Evolutionary conservation across 495 filamentous ascomycete genomes (phyloP).

Genomic region (Aspergillus kassunensis): DNA sequence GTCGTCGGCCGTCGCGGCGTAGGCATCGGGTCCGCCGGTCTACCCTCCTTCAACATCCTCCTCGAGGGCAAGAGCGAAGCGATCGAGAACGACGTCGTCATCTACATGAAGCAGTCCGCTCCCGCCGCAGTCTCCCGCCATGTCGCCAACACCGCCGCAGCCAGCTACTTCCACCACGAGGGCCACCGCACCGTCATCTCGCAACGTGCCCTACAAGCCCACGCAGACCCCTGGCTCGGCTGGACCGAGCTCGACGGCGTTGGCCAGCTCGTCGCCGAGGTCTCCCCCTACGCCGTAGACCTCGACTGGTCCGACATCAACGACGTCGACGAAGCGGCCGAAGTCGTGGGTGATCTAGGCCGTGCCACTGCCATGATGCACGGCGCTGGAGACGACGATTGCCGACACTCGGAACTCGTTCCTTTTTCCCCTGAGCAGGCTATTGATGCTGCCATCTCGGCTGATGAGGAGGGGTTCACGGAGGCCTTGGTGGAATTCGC

Average conservation of each 20-base stretch:
- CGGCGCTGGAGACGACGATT: slow-evolving; percentile 12
- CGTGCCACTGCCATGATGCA: slow-evolving; percentile 19
- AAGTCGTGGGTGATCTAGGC: slow-evolving; percentile 13
- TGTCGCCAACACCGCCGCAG: slow-evolving; percentile 8
- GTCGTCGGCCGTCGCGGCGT: slow-evolving; percentile 18
- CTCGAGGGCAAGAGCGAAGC: slow-evolving; percentile 17
- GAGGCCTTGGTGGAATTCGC: slow-evolving; percentile 10
- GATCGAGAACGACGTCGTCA: slow-evolving; percentile 19
- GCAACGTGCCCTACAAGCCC: slow-evolving; percentile 16
- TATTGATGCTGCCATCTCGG: slow-evolving; percentile 5
- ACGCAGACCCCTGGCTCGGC: slow-evolving; percentile 15
- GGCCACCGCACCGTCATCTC: slow-evolving; percentile 19
- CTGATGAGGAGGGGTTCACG: slow-evolving; percentile 6
- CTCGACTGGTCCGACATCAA: slow-evolving; percentile 19
- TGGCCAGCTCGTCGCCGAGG: slow-evolving; percentile 17
- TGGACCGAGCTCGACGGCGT: slow-evolving; percentile 20
- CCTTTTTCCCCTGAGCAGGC: slow-evolving; percentile 12
- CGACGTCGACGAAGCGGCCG: slow-evolving; percentile 7
- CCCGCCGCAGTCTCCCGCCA: slow-evolving; percentile 13
- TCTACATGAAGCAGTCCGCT: slow-evolving; percentile 18
- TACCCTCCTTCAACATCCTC: slow-evolving; percentile 16
- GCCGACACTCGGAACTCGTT: slow-evolving; percentile 4
- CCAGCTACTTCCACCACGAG: slow-evolving; percentile 15
- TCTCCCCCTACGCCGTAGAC: slow-evolving; percentile 15
- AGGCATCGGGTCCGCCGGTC: slow-evolving; percentile 16